Conservation (phyloP, 331 rosid species). For the Quercus tomentella region DNA sequence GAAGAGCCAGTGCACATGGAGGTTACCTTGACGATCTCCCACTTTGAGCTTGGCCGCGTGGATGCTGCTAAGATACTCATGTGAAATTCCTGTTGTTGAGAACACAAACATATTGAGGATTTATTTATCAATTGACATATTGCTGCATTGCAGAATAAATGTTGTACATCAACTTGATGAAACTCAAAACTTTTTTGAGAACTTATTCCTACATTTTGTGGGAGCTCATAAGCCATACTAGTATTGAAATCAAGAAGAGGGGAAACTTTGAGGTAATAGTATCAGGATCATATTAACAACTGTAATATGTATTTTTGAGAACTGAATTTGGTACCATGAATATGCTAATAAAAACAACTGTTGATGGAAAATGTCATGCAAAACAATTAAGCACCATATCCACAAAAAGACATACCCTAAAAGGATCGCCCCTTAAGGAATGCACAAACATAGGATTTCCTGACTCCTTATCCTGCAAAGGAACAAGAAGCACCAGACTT, state of each 20-base stretch:
- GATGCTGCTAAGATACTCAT: slow-evolving; percentile 77
- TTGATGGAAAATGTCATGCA: neutral
- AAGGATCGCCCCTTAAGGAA: slow-evolving; percentile 88
- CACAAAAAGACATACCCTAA: slow-evolving; percentile 49
- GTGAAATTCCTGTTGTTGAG: slow-evolving; percentile 67
- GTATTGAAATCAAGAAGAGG: neutral
- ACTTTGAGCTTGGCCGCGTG: slow-evolving; percentile 62
- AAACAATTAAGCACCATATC: neutral
- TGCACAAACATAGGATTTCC: slow-evolving; percentile 72
- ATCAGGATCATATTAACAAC: neutral
- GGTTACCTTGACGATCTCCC: slow-evolving; percentile 71
- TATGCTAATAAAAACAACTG: neutral
- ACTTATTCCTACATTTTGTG: neutral
- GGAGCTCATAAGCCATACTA: neutral
- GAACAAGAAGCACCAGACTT: neutral
- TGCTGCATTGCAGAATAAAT: neutral
- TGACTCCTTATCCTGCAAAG: slow-evolving; percentile 56
- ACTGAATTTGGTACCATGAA: neutral
- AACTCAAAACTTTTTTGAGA: neutral
- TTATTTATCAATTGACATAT: neutral
- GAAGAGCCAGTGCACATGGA: neutral
- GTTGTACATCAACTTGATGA: neutral
- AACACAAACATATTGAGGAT: neutral
- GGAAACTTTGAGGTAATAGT: neutral
- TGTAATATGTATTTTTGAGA: neutral